phyloP scores from a whole-genome alignment of 257 asterid genomes.

The Scutellaria galericulata region DNA sequence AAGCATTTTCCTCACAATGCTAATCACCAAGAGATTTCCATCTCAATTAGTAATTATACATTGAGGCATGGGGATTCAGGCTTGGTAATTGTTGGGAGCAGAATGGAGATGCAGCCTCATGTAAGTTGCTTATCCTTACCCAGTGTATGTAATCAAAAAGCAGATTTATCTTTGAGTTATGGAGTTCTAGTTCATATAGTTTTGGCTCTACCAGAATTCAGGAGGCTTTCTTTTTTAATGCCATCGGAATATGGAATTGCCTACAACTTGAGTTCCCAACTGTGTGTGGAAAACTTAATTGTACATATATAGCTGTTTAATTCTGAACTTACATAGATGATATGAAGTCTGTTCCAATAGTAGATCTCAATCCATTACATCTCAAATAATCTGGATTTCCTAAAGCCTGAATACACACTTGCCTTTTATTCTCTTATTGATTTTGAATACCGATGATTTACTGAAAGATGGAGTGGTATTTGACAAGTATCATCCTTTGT shows the following conservation, averaged over 20 bases:
- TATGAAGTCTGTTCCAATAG: slow-evolving; percentile 5
- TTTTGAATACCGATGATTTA: slow-evolving; percentile 16
- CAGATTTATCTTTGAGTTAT: slow-evolving; percentile 27
- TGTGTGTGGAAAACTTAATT: slow-evolving; percentile 1
- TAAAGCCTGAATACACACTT: slow-evolving; percentile 19
- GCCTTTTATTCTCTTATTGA: background rate
- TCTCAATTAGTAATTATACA: slow-evolving; percentile 87
- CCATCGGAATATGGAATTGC: no score
- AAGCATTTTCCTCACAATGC: slow-evolving; percentile 98
- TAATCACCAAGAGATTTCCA: slow-evolving; percentile 84
- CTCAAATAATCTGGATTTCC: background rate
- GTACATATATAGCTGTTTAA: slow-evolving; percentile 24
- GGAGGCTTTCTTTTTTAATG: slow-evolving; percentile 4
- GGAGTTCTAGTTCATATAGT: slow-evolving; percentile 21
- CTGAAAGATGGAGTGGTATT: slow-evolving; percentile 23
- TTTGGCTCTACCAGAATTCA: slow-evolving; percentile 5
- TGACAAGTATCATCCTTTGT: slow-evolving; percentile 4
- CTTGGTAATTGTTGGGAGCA: slow-evolving; percentile 89
- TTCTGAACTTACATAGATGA: slow-evolving; percentile 1
- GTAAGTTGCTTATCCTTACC: slow-evolving; percentile 54
- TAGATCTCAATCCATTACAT: background rate
- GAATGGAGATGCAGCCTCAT: slow-evolving; percentile 98
- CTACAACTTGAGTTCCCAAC: background rate
- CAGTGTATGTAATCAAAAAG: slow-evolving; percentile 11
- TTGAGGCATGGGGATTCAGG: slow-evolving; percentile 93